phyloP scores from a whole-genome alignment of 75 land plant genomes.

The Chamaecyparis obtusa region DNA sequence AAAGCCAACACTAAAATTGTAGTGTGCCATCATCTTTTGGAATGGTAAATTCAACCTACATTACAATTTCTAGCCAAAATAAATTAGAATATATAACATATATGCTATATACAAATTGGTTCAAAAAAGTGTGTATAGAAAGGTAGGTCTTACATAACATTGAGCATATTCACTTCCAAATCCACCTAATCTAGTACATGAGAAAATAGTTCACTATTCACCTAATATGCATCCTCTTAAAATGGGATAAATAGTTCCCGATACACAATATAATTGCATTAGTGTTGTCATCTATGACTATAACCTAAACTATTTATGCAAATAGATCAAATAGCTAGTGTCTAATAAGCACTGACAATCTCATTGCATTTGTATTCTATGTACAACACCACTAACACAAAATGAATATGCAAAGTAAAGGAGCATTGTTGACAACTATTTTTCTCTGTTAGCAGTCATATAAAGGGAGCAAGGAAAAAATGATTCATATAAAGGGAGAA shows the following conservation, averaged over 20 bases:
- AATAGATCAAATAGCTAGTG: too few relatives aligned
- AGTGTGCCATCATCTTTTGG: slow-evolving; percentile 89
- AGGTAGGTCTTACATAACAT: not conserved
- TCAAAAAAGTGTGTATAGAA: not conserved
- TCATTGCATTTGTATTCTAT: not conserved
- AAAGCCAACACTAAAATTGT: slow-evolving; percentile 82
- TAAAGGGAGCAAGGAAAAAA: too few relatives aligned
- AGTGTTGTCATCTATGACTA: too few relatives aligned
- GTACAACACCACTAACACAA: not conserved
- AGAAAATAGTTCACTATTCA: too few relatives aligned
- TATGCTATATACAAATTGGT: not conserved
- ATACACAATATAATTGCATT: too few relatives aligned
- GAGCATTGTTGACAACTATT: not conserved
- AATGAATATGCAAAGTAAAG: not conserved
- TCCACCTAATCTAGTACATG: not conserved
- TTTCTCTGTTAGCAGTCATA: not conserved
- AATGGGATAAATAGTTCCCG: not conserved
- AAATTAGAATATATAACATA: not conserved
- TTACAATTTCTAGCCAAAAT: not conserved
- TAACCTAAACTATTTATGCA: too few relatives aligned
- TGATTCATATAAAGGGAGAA: too few relatives aligned
- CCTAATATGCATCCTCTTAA: not conserved
- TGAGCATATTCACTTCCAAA: not conserved
- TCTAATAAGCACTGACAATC: not conserved
- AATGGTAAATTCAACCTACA: slow-evolving; percentile 90